Base-by-base conservation (phyloP, 2,329 filamentous ascomycete species). In the Basipetospora sp. region DNA sequence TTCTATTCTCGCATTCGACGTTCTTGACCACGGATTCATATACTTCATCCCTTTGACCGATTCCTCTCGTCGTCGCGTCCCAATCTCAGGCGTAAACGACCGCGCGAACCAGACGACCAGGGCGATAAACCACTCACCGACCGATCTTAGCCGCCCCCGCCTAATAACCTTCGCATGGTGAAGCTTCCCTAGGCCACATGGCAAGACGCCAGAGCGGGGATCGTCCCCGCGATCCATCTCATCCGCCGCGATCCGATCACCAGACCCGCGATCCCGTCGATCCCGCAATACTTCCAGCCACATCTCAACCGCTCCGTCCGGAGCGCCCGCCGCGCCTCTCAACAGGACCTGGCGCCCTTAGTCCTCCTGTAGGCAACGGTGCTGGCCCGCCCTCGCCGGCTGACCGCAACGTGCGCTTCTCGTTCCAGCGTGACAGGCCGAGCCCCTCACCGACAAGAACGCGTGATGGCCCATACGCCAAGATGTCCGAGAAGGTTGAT, bases 371-470 rank as follows among this genome's bases (percentile, higher is more conserved):
- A 16, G 22, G 18, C 30, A 8, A 10, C 18, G 9, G 13, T 14
- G 20, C 11, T 37, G 43, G 30, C 30, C 39, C 33, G 31, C 34
- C 26, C n/a, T 39, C 43, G 40, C 46, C 28, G 31, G 43, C 40
- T 36, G 22, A 36, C 11, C 44, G n/a, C n/a, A n/a, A 45, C 38
- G 44, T 51, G 31, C 50, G 49, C 28, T 50, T 50, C 42, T 53
- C 51, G 15, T 31, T 44, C 19, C 38, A 43, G 13, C 45, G 45
- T 14, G 45, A 47, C 34, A 18, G 38, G 18, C 19, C 29, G 29
- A 29, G 28, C 18, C n/a, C 35, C 19, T 8, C 36, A 8, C 20
- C 36, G 4, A n/a, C 15, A 8, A 25, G n/a, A 16, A 15, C n/a
- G 10, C 18, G 9, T 15, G 33, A 35, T 11, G 13, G 15, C 18